Conservation (phyloP, 2,329 filamentous ascomycete genomes). For the Sporothrix luriei region DNA sequence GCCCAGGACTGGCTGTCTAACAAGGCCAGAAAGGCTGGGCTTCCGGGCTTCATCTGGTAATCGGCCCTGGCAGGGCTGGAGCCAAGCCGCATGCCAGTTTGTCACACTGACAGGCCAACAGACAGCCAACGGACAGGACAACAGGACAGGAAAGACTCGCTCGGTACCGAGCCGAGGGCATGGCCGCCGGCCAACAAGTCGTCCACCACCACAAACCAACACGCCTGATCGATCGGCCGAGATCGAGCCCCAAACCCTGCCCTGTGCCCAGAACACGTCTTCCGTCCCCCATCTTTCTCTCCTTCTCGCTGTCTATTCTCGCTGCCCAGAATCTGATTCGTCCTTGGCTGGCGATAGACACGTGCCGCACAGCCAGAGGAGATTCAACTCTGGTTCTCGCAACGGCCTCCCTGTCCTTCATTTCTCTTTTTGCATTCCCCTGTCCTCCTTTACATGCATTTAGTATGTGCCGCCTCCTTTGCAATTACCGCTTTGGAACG, state of each 20-base stretch:
- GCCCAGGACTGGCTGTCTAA: neutral
- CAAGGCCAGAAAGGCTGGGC: neutral
- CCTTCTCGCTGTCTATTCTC: neutral
- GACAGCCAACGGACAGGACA: neutral
- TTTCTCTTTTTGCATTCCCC: neutral
- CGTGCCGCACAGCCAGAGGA: constrained; percentile 11
- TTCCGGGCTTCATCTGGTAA: neutral
- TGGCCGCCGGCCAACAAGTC: constrained; percentile 11
- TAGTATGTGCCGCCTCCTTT: constrained; percentile 1
- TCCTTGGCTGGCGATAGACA: constrained; percentile 14
- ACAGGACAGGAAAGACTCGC: neutral
- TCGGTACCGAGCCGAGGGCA: constrained; percentile 20
- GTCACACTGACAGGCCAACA: neutral
- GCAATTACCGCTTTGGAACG: neutral
- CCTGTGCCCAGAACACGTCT: neutral
- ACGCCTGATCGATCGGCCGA: neutral
- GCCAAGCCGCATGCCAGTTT: neutral
- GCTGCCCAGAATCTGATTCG: constrained; percentile 8
- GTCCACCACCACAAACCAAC: neutral
- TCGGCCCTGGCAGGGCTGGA: neutral
- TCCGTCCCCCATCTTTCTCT: neutral
- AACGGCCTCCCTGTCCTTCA: neutral
- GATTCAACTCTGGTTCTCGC: neutral
- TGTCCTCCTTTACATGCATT: neutral
- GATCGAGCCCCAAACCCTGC: neutral